Conservation (phyloP, 805 yeast species). For the Zygosaccharomyces siamensis region DNA sequence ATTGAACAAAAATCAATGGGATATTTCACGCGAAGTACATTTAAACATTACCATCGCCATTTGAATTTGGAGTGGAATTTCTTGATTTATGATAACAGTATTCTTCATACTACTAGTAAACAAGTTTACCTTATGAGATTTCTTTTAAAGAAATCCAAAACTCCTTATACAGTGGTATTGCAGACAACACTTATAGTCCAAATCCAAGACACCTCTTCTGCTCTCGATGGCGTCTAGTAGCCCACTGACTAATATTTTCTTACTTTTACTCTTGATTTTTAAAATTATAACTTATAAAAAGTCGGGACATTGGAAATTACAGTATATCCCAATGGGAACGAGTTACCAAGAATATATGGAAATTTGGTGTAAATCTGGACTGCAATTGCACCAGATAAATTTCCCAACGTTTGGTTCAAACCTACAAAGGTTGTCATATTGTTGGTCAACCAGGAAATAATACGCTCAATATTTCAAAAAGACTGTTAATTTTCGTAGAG, state of each 20-base stretch:
- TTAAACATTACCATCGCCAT: constrained; percentile 27
- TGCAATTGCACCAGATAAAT: constrained; percentile 42
- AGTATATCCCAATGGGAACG: constrained; percentile 38
- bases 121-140: neutral
- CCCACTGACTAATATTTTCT: constrained; percentile 21
- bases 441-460: constrained; percentile 40
- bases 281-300: constrained; percentile 16
- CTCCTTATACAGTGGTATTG: neutral
- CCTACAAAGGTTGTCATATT: constrained; percentile 42
- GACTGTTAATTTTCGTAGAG: too few relatives aligned
- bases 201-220: constrained; percentile 25
- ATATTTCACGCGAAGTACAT: constrained; percentile 15
- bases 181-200: constrained; percentile 26
- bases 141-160: neutral
- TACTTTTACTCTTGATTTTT: constrained; percentile 14
- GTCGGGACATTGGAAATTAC: constrained; percentile 22
- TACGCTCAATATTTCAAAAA: too few relatives aligned
- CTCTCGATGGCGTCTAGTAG: constrained; percentile 18
- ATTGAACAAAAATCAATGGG: constrained; percentile 23
- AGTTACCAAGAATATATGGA: constrained; percentile 40
- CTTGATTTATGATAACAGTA: neutral
- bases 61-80: neutral
- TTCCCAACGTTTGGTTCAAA: constrained; percentile 42
- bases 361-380: constrained; percentile 41
- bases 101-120: neutral